phyloP scores from a whole-genome alignment of 345 rosid genomes.

The Eucalyptus globulus region DNA sequence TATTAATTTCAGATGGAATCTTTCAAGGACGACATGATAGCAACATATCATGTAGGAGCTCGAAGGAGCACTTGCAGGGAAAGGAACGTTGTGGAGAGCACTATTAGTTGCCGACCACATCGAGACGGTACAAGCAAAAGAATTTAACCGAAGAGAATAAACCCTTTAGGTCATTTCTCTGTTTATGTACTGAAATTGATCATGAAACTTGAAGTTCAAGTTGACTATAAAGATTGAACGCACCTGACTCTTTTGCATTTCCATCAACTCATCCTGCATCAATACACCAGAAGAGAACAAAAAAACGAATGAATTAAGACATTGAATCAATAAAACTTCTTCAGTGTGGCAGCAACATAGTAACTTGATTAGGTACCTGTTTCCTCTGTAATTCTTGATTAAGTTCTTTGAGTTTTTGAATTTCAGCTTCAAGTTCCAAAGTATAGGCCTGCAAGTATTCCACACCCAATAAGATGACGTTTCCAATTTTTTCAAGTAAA shows the following conservation, averaged over 20 bases:
- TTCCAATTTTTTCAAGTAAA: not conserved
- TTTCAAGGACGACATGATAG: not conserved
- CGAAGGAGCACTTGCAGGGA: not conserved
- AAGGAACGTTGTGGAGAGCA: not conserved
- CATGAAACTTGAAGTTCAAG: not conserved
- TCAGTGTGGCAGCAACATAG: not conserved
- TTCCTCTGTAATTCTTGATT: not conserved
- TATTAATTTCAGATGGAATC: not conserved
- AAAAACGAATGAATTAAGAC: not conserved
- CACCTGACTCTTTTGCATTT: constrained; percentile 11
- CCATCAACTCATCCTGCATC: not conserved
- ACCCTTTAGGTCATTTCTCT: not conserved
- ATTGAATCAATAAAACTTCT: not conserved
- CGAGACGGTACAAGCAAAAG: not conserved
- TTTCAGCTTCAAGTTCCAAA: not conserved
- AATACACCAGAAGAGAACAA: not conserved
- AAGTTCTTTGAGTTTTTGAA: not conserved
- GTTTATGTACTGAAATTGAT: not conserved
- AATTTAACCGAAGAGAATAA: not conserved
- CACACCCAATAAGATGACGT: not conserved
- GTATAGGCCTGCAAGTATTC: not conserved
- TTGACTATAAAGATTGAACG: not conserved
- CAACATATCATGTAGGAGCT: not conserved
- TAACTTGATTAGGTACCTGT: not conserved
- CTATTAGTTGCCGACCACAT: not conserved